Evolutionary conservation across 75 land plant species (phyloP), one percentile per base, ranked within the genome.

Genomic region (Cunninghamia lanceolata): DNA sequence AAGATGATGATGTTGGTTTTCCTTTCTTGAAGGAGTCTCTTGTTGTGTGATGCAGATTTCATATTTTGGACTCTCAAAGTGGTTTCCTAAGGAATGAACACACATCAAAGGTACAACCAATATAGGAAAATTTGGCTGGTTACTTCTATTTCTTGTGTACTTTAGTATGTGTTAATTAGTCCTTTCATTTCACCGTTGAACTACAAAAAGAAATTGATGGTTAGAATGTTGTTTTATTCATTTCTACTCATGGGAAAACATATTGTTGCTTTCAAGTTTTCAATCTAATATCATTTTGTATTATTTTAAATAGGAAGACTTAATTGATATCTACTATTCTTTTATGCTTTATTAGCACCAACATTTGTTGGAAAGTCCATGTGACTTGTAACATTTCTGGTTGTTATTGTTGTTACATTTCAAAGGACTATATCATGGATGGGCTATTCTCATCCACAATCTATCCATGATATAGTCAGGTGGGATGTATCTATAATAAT

Each of bases 101-200:
- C 96, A 97, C 86, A 98, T 94, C 73, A 87, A 92, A 30, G 96
- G 96, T 43, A 90, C 89, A 54, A 96, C 99, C 16, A 93, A 96
- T 50, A 98, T 96, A 87, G 99, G 99, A 15, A 97, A 98, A 82
- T 96, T 96, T 84, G 99, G 99, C 98, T 96, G 85, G 45, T 89
- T 84, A 76, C 38, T 76, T 76, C 79, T 76, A 19, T 70, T 85
- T 40, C 36, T 39, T 5, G 45, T 85, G 32, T 39, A 28, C 77
- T n/a, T 34, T 70, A 4, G 0, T 56, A 68, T 73, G 84, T 90
- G 68, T 76, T 42, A 76, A 19, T 42, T 76, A 39, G 79, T 17
- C 40, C 40, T 35, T 36, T 36, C 78, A 36, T 38, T 75, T 75
- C 3, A 14, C 17, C 38, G 7, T 76, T 13, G 43, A 39, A 76